Conservation (phyloP, 495 filamentous ascomycete species). For the Penicillium samsonianum region DNA sequence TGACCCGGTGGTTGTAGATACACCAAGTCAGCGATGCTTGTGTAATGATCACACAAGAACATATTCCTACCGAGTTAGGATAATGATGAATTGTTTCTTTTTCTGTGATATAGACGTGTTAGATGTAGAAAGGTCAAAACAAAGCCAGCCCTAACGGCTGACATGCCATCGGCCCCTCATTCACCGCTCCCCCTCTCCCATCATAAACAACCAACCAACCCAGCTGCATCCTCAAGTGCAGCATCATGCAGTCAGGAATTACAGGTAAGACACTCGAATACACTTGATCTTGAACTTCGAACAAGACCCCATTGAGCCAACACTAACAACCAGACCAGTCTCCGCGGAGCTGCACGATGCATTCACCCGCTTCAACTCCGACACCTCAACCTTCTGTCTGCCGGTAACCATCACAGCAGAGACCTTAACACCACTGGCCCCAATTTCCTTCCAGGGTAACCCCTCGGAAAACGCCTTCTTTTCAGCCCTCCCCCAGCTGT, state of each 20-base stretch:
- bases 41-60: neutral
- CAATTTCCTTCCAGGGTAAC: slow-evolving; percentile 54
- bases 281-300: slow-evolving; percentile 5
- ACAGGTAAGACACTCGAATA: slow-evolving; percentile 54
- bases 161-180: slow-evolving; percentile 17
- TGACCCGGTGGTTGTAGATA: neutral
- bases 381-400: slow-evolving; percentile 69
- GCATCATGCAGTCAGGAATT: slow-evolving; percentile 85
- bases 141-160: neutral
- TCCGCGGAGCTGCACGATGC: slow-evolving; percentile 82
- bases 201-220: slow-evolving; percentile 24
- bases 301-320: slow-evolving; percentile 3
- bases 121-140: neutral
- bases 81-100: neutral
- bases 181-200: slow-evolving; percentile 31
- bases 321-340: slow-evolving; percentile 50
- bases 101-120: neutral
- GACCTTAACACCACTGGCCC: slow-evolving; percentile 62
- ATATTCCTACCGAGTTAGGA: neutral
- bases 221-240: slow-evolving; percentile 12
- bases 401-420: slow-evolving; percentile 79
- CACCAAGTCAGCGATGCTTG: neutral
- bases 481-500: slow-evolving; percentile 60
- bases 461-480: slow-evolving; percentile 58
- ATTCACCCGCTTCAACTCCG: slow-evolving; percentile 72